phyloP scores from a whole-genome alignment of 2,329 filamentous ascomycete genomes.

The Ceratocystis papillata region DNA sequence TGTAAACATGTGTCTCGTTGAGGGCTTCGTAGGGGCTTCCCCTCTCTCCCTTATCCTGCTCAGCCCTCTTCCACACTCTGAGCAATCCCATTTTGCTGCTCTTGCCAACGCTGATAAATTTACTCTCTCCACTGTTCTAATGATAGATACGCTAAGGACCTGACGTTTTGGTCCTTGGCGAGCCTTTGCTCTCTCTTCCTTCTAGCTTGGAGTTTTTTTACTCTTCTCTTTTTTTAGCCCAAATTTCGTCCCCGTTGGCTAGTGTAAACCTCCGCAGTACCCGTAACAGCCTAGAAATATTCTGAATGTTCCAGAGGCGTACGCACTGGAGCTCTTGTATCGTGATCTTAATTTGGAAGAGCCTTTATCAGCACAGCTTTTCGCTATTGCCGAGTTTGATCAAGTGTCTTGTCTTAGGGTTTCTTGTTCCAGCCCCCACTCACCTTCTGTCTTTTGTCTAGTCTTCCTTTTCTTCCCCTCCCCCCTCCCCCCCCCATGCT shows the following conservation, averaged over 20 bases:
- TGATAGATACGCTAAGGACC: constrained; percentile 8
- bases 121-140: constrained; percentile 2
- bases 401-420: not conserved
- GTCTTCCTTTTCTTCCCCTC: not conserved
- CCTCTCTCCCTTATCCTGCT: too few relatives aligned
- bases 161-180: not conserved
- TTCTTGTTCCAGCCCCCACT: not conserved
- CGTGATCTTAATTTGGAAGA: constrained; percentile 9
- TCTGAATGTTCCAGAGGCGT: not conserved
- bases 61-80: too few relatives aligned
- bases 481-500: not conserved
- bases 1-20: too few relatives aligned
- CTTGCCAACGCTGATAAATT: too few relatives aligned
- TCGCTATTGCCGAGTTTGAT: not conserved
- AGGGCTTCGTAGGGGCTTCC: too few relatives aligned
- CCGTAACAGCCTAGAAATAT: not conserved
- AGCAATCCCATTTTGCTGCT: too few relatives aligned
- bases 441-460: not conserved
- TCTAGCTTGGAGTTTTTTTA: not conserved
- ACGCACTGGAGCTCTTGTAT: not conserved
- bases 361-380: not conserved
- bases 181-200: not conserved
- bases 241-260: not conserved
- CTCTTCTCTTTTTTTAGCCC: constrained; percentile 7
- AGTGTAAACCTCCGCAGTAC: not conserved